Conservation (phyloP, 768 basidiomycete species). For the Leucosporidium creatinivorum region DNA sequence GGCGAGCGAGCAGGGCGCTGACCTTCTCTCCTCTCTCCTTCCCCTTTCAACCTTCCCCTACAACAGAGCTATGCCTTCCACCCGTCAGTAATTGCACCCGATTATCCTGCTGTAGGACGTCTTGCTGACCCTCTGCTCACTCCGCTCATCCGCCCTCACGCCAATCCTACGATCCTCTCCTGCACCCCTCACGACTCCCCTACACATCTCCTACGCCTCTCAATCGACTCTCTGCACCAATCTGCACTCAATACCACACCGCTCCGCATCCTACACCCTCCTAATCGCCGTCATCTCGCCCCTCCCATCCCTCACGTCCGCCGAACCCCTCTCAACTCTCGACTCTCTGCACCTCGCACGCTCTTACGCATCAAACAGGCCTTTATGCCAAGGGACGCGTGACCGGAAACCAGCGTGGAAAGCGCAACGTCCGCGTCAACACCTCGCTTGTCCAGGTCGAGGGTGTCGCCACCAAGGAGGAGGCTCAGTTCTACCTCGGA, state of each 20-base stretch:
- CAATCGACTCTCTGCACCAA: neutral
- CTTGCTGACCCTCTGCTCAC: neutral
- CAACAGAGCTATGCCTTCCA: neutral
- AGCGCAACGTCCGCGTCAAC: constrained; percentile 92
- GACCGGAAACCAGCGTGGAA: constrained; percentile 95
- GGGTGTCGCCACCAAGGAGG: constrained; percentile 85
- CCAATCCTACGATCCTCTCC: too few species aligned
- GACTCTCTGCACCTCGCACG: neutral
- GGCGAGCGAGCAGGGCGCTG: neutral
- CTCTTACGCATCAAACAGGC: neutral
- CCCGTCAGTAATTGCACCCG: neutral
- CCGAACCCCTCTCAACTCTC: neutral
- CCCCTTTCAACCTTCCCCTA: neutral
- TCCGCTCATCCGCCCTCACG: neutral
- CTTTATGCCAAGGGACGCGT: constrained; percentile 59
- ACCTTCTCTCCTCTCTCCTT: neutral
- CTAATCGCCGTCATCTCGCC: neutral
- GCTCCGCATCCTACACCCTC: neutral
- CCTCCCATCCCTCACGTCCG: neutral
- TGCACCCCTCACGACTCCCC: neutral
- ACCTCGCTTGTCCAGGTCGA: constrained; percentile 95
- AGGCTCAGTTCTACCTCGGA: constrained; percentile 95
- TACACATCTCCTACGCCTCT: neutral
- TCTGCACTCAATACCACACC: neutral
- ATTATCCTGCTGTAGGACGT: too few species aligned